Conservation (phyloP, 164 flowering plant genomes). For the Vitis riparia region DNA sequence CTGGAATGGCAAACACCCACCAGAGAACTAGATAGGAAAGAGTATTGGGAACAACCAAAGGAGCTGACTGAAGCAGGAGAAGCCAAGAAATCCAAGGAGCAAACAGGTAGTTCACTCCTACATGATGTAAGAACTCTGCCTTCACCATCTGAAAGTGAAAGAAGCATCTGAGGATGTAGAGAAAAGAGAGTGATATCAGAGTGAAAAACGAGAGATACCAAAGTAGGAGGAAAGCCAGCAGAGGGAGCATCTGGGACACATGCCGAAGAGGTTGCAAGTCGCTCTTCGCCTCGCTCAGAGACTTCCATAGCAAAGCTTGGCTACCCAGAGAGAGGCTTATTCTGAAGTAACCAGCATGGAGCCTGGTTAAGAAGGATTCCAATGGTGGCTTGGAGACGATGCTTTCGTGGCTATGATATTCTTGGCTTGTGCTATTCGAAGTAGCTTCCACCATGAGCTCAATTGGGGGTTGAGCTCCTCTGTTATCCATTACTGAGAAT, state of each 20-base stretch:
- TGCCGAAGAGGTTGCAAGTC: background rate
- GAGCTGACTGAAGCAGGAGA: constrained; percentile 28
- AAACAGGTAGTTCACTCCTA: constrained; percentile 26
- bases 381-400: background rate
- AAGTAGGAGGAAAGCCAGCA: constrained; percentile 6
- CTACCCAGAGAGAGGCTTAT: constrained; percentile 21
- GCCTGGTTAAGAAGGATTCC: constrained; percentile 10
- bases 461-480: background rate
- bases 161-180: constrained; percentile 20
- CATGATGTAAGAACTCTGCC: constrained; percentile 25
- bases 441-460: background rate
- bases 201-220: constrained; percentile 19
- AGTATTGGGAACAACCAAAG: background rate
- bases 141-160: constrained; percentile 22
- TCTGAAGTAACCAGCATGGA: constrained; percentile 30
- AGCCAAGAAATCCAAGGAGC: constrained; percentile 30
- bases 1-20: constrained; percentile 22
- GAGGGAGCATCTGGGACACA: constrained; percentile 8
- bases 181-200: constrained; percentile 12
- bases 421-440: background rate
- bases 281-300: background rate
- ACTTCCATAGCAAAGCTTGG: constrained; percentile 31
- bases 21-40: constrained; percentile 6
- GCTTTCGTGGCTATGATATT: background rate
- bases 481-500: background rate